These are phyloP conservation scores for Fusarium proliferatum DNA, from an alignment of 2,329 filamentous ascomycete genomes.

Conservation along the genomic window DNA sequence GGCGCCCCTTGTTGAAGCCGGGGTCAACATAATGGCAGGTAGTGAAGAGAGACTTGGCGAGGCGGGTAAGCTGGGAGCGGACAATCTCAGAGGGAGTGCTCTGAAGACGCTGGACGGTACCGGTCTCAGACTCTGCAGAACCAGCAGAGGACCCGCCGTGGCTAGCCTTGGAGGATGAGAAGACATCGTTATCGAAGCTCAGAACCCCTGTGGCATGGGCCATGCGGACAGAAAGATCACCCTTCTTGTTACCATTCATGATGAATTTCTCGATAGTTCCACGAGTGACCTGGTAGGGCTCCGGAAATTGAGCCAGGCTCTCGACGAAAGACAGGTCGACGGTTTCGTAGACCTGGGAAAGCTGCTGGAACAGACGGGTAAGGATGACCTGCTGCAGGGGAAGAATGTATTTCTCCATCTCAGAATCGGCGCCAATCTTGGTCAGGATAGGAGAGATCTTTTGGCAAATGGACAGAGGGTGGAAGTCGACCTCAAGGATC, in stretches of 20 bases:
- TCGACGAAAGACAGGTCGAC: slow-evolving; percentile 95
- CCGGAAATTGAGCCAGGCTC: slow-evolving; percentile 93
- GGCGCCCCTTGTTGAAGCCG: slow-evolving; percentile 82
- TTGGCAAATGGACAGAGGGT: slow-evolving; percentile 97
- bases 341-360: slow-evolving; percentile 98
- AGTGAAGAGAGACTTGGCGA: slow-evolving; percentile 90
- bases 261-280: slow-evolving; percentile 99
- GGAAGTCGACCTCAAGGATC: slow-evolving; percentile 99
- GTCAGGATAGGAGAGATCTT: slow-evolving; percentile 97
- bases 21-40: slow-evolving; percentile 97
- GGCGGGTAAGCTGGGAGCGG: slow-evolving; percentile 89
- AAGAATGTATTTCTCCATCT: slow-evolving; percentile 97
- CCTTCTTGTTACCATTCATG: slow-evolving; percentile 99
- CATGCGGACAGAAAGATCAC: slow-evolving; percentile 94
- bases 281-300: slow-evolving; percentile 91
- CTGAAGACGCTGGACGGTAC: slow-evolving; percentile 92
- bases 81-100: slow-evolving; percentile 98
- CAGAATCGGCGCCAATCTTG: slow-evolving; percentile 91
- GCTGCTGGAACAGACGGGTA: slow-evolving; percentile 97
- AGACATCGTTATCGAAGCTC: slow-evolving; percentile 97
- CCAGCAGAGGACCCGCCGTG: slow-evolving; percentile 86
- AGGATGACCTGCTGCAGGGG: slow-evolving; percentile 98
- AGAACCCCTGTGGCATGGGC: slow-evolving; percentile 95
- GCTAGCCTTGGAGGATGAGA: slow-evolving; percentile 94
- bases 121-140: slow-evolving; percentile 85